phyloP scores from a whole-genome alignment of 192 early-diverging fungal species.

The Piromyces sp. region DNA sequence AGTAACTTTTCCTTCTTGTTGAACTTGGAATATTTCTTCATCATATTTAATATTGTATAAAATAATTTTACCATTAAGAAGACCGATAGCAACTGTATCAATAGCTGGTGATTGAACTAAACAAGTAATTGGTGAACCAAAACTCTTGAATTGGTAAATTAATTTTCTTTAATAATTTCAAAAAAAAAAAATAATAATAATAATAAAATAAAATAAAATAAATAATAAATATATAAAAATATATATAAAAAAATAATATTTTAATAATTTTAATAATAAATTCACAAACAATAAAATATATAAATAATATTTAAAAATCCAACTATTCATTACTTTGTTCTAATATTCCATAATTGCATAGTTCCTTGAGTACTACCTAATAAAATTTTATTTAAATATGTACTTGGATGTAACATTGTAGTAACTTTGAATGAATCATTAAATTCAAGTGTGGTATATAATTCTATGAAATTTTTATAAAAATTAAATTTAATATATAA shows the following conservation, averaged over 20 bases:
- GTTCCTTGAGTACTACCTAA: slow-evolving; percentile 66
- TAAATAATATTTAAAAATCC: no score
- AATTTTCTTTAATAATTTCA: slow-evolving; percentile 21
- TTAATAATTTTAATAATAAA: slow-evolving; percentile 3
- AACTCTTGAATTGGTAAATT: slow-evolving; percentile 59
- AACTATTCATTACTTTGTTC: slow-evolving; percentile 41
- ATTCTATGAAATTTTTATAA: slow-evolving; percentile 17
- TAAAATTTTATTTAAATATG: slow-evolving; percentile 93
- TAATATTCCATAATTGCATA: slow-evolving; percentile 92
- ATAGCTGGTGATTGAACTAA: slow-evolving; percentile 76
- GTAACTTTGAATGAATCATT: slow-evolving; percentile 53
- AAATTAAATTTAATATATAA: slow-evolving; percentile 1
- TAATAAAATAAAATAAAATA: slow-evolving; percentile 5
- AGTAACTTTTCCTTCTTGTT: slow-evolving; percentile 80
- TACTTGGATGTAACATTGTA: slow-evolving; percentile 74
- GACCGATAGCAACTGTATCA: slow-evolving; percentile 83
- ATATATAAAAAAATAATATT: background rate
- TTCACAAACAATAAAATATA: no score
- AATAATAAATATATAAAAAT: no score
- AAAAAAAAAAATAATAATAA: background rate
- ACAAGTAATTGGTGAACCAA: slow-evolving; percentile 56
- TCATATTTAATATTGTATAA: slow-evolving; percentile 76
- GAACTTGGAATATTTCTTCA: slow-evolving; percentile 49
- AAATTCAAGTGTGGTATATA: slow-evolving; percentile 58
- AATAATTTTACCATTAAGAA: slow-evolving; percentile 68